Percentiles rank a stretch among this genome's conserved stretches.
Conservation (phyloP, 208 protist genomes). For the Leishmania aethiopica region DNA sequence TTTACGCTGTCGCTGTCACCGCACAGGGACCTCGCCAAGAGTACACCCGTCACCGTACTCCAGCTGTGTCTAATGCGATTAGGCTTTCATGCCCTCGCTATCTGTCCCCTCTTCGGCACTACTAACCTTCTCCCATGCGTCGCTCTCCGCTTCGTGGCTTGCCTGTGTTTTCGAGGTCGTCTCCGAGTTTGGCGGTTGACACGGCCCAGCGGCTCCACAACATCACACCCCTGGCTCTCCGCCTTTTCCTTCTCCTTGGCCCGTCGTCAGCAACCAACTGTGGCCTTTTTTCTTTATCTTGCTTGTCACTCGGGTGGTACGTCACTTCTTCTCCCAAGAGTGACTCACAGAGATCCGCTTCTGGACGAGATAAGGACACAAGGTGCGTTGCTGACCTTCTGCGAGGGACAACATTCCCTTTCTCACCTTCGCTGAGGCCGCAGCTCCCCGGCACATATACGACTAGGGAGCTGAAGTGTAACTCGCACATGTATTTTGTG, state of each 20-base stretch:
- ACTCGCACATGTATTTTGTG: not conserved
- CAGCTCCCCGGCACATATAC: not conserved
- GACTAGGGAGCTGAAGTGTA: not conserved
- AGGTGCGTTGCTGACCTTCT: not conserved
- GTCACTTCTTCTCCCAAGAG: not conserved
- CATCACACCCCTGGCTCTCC: not conserved
- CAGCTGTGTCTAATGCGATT: not conserved
- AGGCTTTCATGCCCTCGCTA: not conserved
- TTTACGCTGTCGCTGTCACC: not conserved
- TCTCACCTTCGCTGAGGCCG: not conserved
- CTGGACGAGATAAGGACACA: not conserved
- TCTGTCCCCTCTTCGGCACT: too few relatives aligned
- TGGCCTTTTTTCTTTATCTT: not conserved
- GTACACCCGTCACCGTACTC: not conserved
- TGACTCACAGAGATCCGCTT: not conserved
- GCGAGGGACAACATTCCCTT: not conserved
- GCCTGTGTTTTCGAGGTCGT: not conserved
- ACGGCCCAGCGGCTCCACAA: not conserved
- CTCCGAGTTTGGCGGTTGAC: not conserved
- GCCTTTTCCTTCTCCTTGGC: not conserved
- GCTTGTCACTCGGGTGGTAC: not conserved
- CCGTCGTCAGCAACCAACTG: not conserved
- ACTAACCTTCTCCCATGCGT: not conserved
- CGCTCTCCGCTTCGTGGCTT: not conserved
- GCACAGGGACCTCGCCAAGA: not conserved